Conservation (phyloP, 23 red algal species). For the Pyropia haitanensis region DNA sequence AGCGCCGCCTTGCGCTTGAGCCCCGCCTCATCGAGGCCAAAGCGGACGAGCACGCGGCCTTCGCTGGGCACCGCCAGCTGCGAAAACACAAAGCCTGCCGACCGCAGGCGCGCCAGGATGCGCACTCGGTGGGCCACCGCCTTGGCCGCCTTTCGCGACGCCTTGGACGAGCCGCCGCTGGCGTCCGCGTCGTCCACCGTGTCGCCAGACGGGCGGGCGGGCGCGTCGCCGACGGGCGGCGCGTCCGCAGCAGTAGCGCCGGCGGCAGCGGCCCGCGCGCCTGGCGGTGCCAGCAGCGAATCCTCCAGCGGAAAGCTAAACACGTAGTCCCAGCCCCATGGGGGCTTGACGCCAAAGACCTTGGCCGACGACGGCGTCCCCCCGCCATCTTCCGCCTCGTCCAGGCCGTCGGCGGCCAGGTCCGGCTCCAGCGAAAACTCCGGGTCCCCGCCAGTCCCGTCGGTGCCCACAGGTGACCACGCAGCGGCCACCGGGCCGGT, state of each 20-base stretch:
- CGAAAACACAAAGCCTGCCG: conserved; percentile 51
- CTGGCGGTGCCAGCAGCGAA: background rate
- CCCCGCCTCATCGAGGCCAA: conserved; percentile 12
- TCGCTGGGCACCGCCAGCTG: conserved; percentile 40
- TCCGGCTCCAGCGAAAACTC: too few species aligned
- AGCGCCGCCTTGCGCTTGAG: conserved; percentile 43
- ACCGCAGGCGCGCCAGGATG: conserved; percentile 37
- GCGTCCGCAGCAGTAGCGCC: background rate
- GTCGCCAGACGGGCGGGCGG: background rate
- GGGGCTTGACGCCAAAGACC: conserved; percentile 7
- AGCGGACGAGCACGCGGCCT: conserved; percentile 26
- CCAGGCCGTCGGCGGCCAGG: too few species aligned
- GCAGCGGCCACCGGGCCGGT: too few species aligned
- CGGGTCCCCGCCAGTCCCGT: too few species aligned
- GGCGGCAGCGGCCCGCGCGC: background rate
- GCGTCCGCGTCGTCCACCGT: background rate
- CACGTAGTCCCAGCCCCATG: conserved; percentile 64
- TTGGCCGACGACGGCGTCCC: too few species aligned
- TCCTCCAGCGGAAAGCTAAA: conserved; percentile 24
- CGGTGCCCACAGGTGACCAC: too few species aligned
- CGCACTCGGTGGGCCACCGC: conserved; percentile 20
- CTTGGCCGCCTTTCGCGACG: conserved; percentile 5
- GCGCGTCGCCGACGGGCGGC: background rate
- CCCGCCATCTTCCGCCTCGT: too few species aligned
- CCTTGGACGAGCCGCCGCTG: background rate